These are phyloP conservation scores for Hypholoma sublateritium DNA, from an alignment of 768 basidiomycete species.

Conservation along the genomic window DNA sequence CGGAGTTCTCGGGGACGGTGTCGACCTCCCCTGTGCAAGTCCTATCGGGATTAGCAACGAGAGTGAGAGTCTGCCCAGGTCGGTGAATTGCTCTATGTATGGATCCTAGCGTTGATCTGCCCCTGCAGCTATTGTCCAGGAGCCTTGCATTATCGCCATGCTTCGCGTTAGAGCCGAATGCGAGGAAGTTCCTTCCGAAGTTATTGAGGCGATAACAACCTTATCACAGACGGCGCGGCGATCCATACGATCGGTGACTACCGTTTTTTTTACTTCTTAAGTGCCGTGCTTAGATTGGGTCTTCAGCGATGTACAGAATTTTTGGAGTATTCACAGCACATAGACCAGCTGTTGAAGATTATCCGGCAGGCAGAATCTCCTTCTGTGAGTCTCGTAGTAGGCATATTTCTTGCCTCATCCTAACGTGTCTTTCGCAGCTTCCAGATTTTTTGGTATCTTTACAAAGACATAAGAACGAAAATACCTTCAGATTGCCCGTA, in stretches of 20 bases:
- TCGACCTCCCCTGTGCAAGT: slow-evolving; percentile 43
- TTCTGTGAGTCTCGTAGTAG: slow-evolving; percentile 42
- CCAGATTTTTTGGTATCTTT: slow-evolving; percentile 58
- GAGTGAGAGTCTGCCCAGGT: slow-evolving; percentile 22
- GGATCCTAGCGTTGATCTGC: background rate
- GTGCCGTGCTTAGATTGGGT: background rate
- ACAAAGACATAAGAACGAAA: slow-evolving; percentile 10
- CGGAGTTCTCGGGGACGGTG: slow-evolving; percentile 50
- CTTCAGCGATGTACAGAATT: slow-evolving; percentile 74
- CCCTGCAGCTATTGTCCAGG: slow-evolving; percentile 67
- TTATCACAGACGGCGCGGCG: slow-evolving; percentile 45
- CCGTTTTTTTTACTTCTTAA: background rate
- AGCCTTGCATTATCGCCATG: slow-evolving; percentile 72
- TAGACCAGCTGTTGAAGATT: slow-evolving; percentile 44
- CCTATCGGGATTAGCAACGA: slow-evolving; percentile 34
- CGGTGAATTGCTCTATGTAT: background rate
- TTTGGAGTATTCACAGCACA: slow-evolving; percentile 44
- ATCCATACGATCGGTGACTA: slow-evolving; percentile 58
- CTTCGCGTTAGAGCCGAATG: slow-evolving; percentile 62
- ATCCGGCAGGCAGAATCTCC: slow-evolving; percentile 49
- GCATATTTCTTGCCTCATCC: background rate
- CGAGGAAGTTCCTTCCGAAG: slow-evolving; percentile 45
- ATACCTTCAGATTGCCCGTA: slow-evolving; percentile 3
- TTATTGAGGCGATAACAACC: slow-evolving; percentile 40
- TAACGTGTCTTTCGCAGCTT: slow-evolving; percentile 42